Evolutionary conservation across 768 basidiomycete genomes (phyloP).

Genomic region (Boletus eberwhitei): DNA sequence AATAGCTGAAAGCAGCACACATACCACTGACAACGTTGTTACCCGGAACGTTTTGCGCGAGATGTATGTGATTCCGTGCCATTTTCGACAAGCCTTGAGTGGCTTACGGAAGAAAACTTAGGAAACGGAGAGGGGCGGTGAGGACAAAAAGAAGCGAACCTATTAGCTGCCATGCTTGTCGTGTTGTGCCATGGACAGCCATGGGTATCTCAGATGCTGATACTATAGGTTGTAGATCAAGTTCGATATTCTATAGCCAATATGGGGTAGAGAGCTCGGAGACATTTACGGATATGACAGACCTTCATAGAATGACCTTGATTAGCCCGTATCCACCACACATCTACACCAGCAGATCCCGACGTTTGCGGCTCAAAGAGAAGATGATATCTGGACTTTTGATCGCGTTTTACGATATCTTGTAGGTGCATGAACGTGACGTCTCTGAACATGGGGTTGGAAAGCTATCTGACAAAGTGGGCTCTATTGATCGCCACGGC

Average conservation of each 20-base stretch:
- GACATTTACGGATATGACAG: constrained; percentile 9
- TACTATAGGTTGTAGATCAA: constrained; percentile 61
- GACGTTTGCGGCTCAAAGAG: constrained; percentile 44
- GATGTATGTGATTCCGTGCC: constrained; percentile 89
- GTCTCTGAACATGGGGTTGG: constrained; percentile 61
- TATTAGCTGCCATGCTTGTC: constrained; percentile 67
- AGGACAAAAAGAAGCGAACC: constrained; percentile 36
- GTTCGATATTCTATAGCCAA: constrained; percentile 52
- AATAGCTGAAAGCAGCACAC: constrained; percentile 21
- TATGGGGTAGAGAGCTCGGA: not conserved
- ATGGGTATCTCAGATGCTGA: constrained; percentile 64
- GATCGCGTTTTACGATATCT: constrained; percentile 62
- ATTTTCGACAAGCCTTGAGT: constrained; percentile 75
- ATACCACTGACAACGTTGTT: constrained; percentile 73
- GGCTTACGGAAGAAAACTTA: constrained; percentile 37
- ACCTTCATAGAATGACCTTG: constrained; percentile 89
- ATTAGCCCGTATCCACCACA: constrained; percentile 89
- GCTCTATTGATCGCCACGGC: not conserved
- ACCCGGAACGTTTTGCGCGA: constrained; percentile 74
- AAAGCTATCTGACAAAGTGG: constrained; percentile 46
- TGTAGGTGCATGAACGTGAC: constrained; percentile 54
- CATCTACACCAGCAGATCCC: constrained; percentile 30
- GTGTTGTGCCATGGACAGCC: constrained; percentile 81
- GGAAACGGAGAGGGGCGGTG: not conserved
- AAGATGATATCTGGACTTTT: constrained; percentile 64